Conservation (phyloP, 2,329 filamentous ascomycete species). For the Ophiocordyceps robertsii region DNA sequence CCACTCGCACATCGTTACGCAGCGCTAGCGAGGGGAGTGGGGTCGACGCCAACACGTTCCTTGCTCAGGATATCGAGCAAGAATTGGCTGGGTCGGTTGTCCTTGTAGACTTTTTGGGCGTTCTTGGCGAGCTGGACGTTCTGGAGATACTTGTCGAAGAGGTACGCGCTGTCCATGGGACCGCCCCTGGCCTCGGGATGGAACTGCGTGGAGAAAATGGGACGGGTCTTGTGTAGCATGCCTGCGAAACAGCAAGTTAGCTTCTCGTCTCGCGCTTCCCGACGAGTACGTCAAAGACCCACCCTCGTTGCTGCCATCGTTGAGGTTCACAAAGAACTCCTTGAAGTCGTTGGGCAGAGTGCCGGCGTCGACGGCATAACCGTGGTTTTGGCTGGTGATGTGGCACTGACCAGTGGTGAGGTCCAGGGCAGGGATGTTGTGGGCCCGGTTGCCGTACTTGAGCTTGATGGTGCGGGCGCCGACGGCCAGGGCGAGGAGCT, state of each 20-base stretch:
- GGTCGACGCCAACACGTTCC: slow-evolving; percentile 85
- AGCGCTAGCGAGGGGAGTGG: slow-evolving; percentile 38
- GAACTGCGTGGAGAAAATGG: slow-evolving; percentile 98
- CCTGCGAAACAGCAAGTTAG: slow-evolving; percentile 20
- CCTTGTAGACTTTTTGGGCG: slow-evolving; percentile 63
- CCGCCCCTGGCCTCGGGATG: slow-evolving; percentile 97
- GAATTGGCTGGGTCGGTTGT: slow-evolving; percentile 76
- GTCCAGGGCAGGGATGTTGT: slow-evolving; percentile 95
- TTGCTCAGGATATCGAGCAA: slow-evolving; percentile 85
- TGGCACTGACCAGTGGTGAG: slow-evolving; percentile 94
- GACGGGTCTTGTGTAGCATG: slow-evolving; percentile 89
- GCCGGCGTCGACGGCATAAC: slow-evolving; percentile 80
- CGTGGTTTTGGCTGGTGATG: slow-evolving; percentile 97
- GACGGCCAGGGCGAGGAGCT: slow-evolving; percentile 80
- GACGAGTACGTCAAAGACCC: slow-evolving; percentile 7
- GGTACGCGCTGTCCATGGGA: slow-evolving; percentile 85
- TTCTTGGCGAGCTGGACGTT: slow-evolving; percentile 84
- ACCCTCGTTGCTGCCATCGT: slow-evolving; percentile 93
- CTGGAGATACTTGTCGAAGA: slow-evolving; percentile 93
- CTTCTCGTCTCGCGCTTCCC: background rate
- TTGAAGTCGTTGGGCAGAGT: slow-evolving; percentile 81
- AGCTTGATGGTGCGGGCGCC: slow-evolving; percentile 90
- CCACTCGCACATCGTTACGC: slow-evolving; percentile 9
- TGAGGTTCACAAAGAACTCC: slow-evolving; percentile 97
- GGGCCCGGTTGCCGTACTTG: slow-evolving; percentile 97